Evolutionary conservation across 306 rosid genomes (phyloP).

Genomic region (Rosa lucieae): DNA sequence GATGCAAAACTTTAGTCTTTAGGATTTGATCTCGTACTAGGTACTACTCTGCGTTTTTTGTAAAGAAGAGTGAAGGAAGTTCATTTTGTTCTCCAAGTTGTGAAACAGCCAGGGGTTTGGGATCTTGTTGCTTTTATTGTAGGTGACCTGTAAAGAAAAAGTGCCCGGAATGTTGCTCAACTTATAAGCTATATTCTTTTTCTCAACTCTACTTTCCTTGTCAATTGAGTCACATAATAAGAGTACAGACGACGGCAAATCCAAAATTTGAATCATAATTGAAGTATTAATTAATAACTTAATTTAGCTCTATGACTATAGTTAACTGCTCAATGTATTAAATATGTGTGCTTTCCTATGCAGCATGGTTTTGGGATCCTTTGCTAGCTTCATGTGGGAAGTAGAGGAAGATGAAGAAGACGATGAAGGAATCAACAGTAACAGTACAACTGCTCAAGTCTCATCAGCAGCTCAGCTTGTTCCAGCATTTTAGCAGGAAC

Average conservation of each 20-base stretch:
- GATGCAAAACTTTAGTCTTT: not conserved
- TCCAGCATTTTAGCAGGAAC: conserved; percentile 29
- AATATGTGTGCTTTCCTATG: conserved; percentile 17
- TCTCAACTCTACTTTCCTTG: not conserved
- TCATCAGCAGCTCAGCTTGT: conserved; percentile 30
- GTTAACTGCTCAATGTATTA: too few relatives aligned
- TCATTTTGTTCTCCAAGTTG: not conserved
- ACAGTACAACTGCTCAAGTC: not conserved
- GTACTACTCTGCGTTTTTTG: not conserved
- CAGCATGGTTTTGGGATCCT: conserved; percentile 71
- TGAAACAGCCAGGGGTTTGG: not conserved
- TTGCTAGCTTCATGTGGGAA: conserved; percentile 74
- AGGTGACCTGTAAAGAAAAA: not conserved
- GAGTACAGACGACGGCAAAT: not conserved
- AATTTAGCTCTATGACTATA: too few relatives aligned
- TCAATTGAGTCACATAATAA: not conserved
- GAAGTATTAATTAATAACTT: too few relatives aligned
- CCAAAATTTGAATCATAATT: not conserved
- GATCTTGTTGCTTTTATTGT: not conserved
- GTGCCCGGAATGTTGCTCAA: not conserved
- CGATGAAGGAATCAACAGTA: not conserved
- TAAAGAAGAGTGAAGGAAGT: not conserved
- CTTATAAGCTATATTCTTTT: not conserved
- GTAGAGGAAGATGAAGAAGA: conserved; percentile 43
- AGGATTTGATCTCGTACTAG: not conserved